A percentile compares a stretch with the other conserved stretches of the same genome.
phyloP scores from a whole-genome alignment of 306 rosid species.

The Vicia sativa region DNA sequence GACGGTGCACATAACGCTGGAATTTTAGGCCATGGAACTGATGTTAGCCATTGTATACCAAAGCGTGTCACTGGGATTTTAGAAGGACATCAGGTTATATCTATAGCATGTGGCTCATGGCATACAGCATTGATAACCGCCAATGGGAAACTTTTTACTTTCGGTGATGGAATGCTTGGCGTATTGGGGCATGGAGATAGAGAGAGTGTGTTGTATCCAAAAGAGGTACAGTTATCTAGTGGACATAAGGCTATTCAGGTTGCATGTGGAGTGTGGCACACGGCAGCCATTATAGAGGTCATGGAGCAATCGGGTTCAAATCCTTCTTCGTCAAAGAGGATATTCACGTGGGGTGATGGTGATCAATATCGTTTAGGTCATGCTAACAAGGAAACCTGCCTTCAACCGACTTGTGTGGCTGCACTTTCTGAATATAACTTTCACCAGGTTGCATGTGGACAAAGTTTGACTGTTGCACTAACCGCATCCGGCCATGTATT shows the following conservation, averaged over 20 bases:
- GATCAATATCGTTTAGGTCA: slow-evolving; percentile 90
- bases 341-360: slow-evolving; percentile 99
- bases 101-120: slow-evolving; percentile 91
- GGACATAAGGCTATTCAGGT: slow-evolving; percentile 79
- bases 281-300: slow-evolving; percentile 93
- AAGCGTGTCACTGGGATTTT: slow-evolving; percentile 67
- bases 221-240: slow-evolving; percentile 68
- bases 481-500: slow-evolving; percentile 92
- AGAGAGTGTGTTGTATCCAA: slow-evolving; percentile 67
- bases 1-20: slow-evolving; percentile 81
- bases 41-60: slow-evolving; percentile 80
- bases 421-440: slow-evolving; percentile 81
- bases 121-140: slow-evolving; percentile 86
- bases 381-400: slow-evolving; percentile 73
- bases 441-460: slow-evolving; percentile 87
- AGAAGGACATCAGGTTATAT: slow-evolving; percentile 87
- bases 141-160: slow-evolving; percentile 78
- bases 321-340: slow-evolving; percentile 56
- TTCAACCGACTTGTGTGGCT: slow-evolving; percentile 83
- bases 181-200: slow-evolving; percentile 93
- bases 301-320: slow-evolving; percentile 51
- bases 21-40: slow-evolving; percentile 91
- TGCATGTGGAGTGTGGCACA: slow-evolving; percentile 98
- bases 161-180: slow-evolving; percentile 93
- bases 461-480: slow-evolving; percentile 80